Evolutionary conservation across 2,329 filamentous ascomycete species (phyloP), one percentile per base, ranked within the genome.

Genomic region (Lomentospora prolificans): DNA sequence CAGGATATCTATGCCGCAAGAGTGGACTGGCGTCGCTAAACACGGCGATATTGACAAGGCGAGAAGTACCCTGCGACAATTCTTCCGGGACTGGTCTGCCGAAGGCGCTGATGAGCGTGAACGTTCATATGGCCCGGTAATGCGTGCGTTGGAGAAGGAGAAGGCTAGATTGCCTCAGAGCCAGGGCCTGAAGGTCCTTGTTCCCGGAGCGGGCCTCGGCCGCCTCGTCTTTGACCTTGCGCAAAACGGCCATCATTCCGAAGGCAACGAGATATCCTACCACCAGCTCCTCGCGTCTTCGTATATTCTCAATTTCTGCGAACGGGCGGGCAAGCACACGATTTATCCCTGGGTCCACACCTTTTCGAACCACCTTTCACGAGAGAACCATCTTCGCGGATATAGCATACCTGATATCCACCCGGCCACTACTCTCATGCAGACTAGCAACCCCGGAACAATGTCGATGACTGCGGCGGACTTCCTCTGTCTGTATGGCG

Each of bases 251-350:
- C 95, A 84, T 68, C 73, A 80, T 9, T 81, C 84, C 0, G 90
- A 96, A 68, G 92, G 92, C 27, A 97, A 96, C 66, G 89, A 99
- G 70, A 95, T 97, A 59, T 96, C 91, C 2, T 97, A 95, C 66
- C 94, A 99, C 68, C 90, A 96, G 67, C 80, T 99, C n/a, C 77
- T 97, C 57, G 90, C 90, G 1, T 95, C 89, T 4, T 82, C 80
- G 0, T 85, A 88, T 65, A 80, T 91, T 14, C 79, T 91, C 51
- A 91, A 92, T 67, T 78, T 76, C 62, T 88, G 85, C 3, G 63
- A 73, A 0, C 65, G 68, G 2, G 79, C 79, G 0, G 77, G 77
- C 14, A 77, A 87, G 59, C 89, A 90, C 69, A 82, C 76, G 7
- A 77, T 99, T 53, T 89, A 87, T 64, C 94, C 94, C 0, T 99